These are phyloP conservation scores for Lactarius pseudohatsudake DNA, from an alignment of 768 basidiomycete genomes.

Conservation along the genomic window DNA sequence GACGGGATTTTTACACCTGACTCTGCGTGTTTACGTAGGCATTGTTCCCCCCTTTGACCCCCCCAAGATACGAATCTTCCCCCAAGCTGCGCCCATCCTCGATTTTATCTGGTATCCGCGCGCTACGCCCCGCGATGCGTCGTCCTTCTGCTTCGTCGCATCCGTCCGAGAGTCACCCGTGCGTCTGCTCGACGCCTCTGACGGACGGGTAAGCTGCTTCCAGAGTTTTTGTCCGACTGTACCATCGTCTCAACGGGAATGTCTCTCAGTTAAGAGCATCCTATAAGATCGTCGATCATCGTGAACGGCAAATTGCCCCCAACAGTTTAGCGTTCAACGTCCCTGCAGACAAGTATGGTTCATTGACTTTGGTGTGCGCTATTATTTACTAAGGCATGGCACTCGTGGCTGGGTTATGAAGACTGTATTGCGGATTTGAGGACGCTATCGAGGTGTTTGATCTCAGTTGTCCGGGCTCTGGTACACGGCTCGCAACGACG, in stretches of 20 bases:
- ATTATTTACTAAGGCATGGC: neutral
- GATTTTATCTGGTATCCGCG: slow-evolving; percentile 86
- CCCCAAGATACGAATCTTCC: slow-evolving; percentile 30
- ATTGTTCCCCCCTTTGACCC: slow-evolving; percentile 1
- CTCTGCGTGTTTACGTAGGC: neutral
- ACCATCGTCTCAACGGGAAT: slow-evolving; percentile 3
- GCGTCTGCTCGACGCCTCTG: slow-evolving; percentile 75
- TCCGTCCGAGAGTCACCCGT: slow-evolving; percentile 86
- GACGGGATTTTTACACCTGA: slow-evolving; percentile 4
- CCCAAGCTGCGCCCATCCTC: slow-evolving; percentile 69
- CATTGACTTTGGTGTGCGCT: neutral
- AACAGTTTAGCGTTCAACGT: slow-evolving; percentile 79
- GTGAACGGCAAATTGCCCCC: slow-evolving; percentile 88
- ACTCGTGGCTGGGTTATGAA: slow-evolving; percentile 33
- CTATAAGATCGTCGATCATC: slow-evolving; percentile 88
- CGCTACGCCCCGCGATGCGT: slow-evolving; percentile 56
- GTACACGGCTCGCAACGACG: slow-evolving; percentile 65
- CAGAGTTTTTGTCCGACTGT: neutral
- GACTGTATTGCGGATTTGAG: slow-evolving; percentile 86
- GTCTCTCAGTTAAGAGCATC: slow-evolving; percentile 76
- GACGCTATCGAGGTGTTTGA: slow-evolving; percentile 87
- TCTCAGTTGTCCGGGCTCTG: slow-evolving; percentile 68
- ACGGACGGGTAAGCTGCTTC: slow-evolving; percentile 60
- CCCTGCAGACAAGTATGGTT: slow-evolving; percentile 58
- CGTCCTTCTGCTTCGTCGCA: slow-evolving; percentile 78